phyloP scores from a whole-genome alignment of 495 filamentous ascomycete species.

The Chaetomium cochliodes region DNA sequence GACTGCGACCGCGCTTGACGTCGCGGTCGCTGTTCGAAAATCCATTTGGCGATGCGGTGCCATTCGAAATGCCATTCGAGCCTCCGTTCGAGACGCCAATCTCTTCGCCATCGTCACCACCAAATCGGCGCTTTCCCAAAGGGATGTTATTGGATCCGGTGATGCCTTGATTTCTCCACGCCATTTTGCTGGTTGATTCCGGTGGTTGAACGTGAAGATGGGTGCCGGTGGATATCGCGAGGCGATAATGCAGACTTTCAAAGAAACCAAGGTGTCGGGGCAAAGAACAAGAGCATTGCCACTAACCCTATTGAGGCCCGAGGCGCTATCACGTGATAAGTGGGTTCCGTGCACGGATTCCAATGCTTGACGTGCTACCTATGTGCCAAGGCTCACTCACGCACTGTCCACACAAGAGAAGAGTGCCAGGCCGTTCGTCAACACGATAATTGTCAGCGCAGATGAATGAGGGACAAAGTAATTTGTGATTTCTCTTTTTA shows the following conservation, averaged over 20 bases:
- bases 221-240: not conserved
- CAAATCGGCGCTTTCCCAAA: slow-evolving; percentile 84
- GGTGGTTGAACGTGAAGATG: not conserved
- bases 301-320: slow-evolving; percentile 1
- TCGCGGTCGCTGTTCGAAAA: slow-evolving; percentile 55
- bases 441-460: too few species aligned
- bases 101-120: slow-evolving; percentile 54
- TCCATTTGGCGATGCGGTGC: slow-evolving; percentile 9
- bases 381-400: too few species aligned
- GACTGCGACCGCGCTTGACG: slow-evolving; percentile 58
- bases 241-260: not conserved
- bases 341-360: not conserved
- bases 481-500: too few species aligned
- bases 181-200: slow-evolving; percentile 54
- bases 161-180: slow-evolving; percentile 92
- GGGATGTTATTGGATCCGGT: slow-evolving; percentile 99
- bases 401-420: too few species aligned
- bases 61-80: slow-evolving; percentile 41
- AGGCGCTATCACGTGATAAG: not conserved
- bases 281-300: slow-evolving; percentile 5
- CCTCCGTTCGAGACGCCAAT: too few species aligned
- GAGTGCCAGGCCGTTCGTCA: too few species aligned
- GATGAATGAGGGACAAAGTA: too few species aligned
- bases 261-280: not conserved
- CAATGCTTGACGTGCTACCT: not conserved